These are phyloP conservation scores for Emericellopsis atlantica DNA, from an alignment of 2,329 filamentous ascomycete genomes.

Conservation along the genomic window DNA sequence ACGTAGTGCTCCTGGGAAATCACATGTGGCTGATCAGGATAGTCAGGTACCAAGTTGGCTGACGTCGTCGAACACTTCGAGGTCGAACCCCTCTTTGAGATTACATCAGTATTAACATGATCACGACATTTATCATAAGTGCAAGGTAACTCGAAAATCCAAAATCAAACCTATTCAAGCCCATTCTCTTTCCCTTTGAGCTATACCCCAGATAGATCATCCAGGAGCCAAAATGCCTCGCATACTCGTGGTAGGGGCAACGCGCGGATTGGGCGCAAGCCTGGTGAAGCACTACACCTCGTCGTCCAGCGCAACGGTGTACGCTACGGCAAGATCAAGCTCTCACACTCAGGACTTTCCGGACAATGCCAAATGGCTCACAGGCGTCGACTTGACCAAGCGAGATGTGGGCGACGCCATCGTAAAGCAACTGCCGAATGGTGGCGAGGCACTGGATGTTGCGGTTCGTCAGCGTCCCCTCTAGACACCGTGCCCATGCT, in stretches of 20 bases:
- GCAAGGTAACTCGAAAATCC: no score
- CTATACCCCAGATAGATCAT: no score
- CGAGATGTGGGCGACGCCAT: conserved; percentile 1
- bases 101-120: no score
- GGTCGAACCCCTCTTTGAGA: no score
- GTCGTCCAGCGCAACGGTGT: conserved; percentile 33
- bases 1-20: no score
- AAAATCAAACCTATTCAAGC: not conserved
- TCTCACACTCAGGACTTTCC: conserved; percentile 27
- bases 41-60: no score
- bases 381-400: conserved; percentile 40
- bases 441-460: not conserved
- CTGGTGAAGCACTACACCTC: conserved; percentile 45
- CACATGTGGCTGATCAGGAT: no score
- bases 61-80: no score
- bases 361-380: conserved; percentile 40
- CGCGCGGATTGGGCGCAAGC: conserved; percentile 52
- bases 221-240: conserved; percentile 21
- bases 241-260: conserved; percentile 54
- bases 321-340: conserved; percentile 43
- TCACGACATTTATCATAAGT: no score
- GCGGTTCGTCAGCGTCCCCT: not conserved
- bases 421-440: not conserved
- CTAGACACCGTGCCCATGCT: not conserved
- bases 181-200: not conserved